phyloP scores from a whole-genome alignment of 2,329 filamentous ascomycete species.

The Fusarium incarnatum region DNA sequence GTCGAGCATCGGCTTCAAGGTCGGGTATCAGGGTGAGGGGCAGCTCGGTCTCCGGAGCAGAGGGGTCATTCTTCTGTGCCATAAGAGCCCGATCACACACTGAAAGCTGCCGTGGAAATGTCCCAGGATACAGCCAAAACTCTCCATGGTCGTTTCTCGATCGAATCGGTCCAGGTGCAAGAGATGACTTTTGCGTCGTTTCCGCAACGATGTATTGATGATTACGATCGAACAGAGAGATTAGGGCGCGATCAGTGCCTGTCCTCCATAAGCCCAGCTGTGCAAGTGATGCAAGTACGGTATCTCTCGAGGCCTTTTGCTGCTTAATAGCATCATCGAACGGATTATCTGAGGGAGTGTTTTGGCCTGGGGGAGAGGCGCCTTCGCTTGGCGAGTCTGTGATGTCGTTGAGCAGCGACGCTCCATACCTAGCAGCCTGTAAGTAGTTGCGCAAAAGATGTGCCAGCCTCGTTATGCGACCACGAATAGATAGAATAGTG shows the following conservation, averaged over 20 bases:
- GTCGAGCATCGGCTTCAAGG: slow-evolving; percentile 48
- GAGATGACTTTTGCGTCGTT: slow-evolving; percentile 53
- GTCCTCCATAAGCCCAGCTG: slow-evolving; percentile 61
- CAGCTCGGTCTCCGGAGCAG: slow-evolving; percentile 26
- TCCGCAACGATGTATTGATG: slow-evolving; percentile 64
- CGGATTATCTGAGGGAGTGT: neutral
- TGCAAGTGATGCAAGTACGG: slow-evolving; percentile 59
- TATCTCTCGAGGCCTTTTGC: slow-evolving; percentile 42
- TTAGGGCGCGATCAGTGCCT: slow-evolving; percentile 55
- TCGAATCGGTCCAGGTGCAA: slow-evolving; percentile 49
- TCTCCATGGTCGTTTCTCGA: slow-evolving; percentile 12
- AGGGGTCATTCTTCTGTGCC: neutral
- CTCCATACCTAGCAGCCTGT: slow-evolving; percentile 23
- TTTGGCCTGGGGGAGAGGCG: neutral
- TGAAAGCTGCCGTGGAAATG: slow-evolving; percentile 45
- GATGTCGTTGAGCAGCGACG: slow-evolving; percentile 24
- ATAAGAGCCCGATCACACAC: slow-evolving; percentile 47
- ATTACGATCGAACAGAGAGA: slow-evolving; percentile 63
- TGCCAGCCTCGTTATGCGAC: neutral
- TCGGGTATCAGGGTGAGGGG: slow-evolving; percentile 53
- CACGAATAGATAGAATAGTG: neutral
- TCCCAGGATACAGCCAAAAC: slow-evolving; percentile 45
- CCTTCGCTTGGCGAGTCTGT: slow-evolving; percentile 21
- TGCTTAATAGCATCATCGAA: neutral
- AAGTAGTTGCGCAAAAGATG: neutral